Evolutionary conservation across 2,329 filamentous ascomycete species (phyloP).

Genomic region (Madurella fahalii): DNA sequence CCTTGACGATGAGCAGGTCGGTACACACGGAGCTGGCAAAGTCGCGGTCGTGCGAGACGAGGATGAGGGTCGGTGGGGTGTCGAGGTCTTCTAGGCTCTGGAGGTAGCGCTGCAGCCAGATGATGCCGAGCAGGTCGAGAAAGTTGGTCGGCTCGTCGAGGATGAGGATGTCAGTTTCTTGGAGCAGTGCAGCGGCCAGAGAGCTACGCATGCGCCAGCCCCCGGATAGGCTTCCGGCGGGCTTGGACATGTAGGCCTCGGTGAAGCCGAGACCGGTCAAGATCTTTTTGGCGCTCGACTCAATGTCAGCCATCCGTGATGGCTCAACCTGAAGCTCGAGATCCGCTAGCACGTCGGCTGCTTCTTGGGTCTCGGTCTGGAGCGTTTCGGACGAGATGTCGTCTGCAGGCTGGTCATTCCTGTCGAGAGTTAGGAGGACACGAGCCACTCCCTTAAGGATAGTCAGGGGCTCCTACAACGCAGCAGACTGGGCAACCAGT

Average conservation of each 20-base stretch:
- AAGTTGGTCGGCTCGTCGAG: slow-evolving; percentile 88
- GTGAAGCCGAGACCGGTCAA: slow-evolving; percentile 69
- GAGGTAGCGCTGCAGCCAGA: slow-evolving; percentile 78
- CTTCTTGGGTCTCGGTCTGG: slow-evolving; percentile 63
- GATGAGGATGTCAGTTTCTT: slow-evolving; percentile 72
- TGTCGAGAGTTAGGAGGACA: slow-evolving; percentile 23
- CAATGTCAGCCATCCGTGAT: slow-evolving; percentile 58
- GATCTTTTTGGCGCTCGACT: slow-evolving; percentile 62
- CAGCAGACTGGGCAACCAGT: slow-evolving; percentile 54
- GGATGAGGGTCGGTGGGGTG: slow-evolving; percentile 60
- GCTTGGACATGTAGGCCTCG: slow-evolving; percentile 54
- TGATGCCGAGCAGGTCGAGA: slow-evolving; percentile 74
- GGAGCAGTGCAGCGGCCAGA: slow-evolving; percentile 62
- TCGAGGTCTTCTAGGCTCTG: slow-evolving; percentile 48
- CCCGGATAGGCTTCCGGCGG: slow-evolving; percentile 65
- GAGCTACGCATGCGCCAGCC: slow-evolving; percentile 71
- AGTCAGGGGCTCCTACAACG: slow-evolving; percentile 38
- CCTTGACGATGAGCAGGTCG: slow-evolving; percentile 71
- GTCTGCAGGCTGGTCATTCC: slow-evolving; percentile 48
- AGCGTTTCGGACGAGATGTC: slow-evolving; percentile 55
- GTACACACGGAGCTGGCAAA: slow-evolving; percentile 70
- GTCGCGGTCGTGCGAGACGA: slow-evolving; percentile 81
- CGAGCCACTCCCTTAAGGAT: background rate
- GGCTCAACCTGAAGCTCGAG: slow-evolving; percentile 66
- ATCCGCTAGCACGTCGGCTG: slow-evolving; percentile 64